These are phyloP conservation scores for Phytophthora ramorum DNA, from an alignment of 352 stramenopile species.

Conservation along the genomic window DNA sequence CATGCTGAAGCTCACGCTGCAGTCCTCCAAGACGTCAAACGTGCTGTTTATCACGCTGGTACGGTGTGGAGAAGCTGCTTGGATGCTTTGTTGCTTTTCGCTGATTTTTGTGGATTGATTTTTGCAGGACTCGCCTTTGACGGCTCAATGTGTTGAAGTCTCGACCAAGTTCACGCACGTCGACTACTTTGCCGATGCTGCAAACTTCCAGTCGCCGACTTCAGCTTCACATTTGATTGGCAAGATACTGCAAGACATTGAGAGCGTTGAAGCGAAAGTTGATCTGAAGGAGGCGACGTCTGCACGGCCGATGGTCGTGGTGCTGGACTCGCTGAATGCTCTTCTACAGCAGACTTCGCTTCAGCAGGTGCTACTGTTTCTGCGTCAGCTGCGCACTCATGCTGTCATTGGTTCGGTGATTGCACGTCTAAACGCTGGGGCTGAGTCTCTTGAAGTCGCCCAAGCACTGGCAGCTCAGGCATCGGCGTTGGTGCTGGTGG, in stretches of 20 bases:
- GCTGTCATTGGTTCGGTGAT: slow-evolving; percentile 53
- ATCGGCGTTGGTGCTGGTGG: slow-evolving; percentile 60
- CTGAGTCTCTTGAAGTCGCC: slow-evolving; percentile 17
- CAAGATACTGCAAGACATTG: slow-evolving; percentile 43
- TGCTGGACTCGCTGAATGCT: slow-evolving; percentile 72
- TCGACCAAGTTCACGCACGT: slow-evolving; percentile 47
- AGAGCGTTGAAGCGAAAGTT: slow-evolving; percentile 22
- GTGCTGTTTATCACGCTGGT: slow-evolving; percentile 53
- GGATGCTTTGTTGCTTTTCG: background rate
- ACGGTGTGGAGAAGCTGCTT: background rate
- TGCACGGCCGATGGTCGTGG: slow-evolving; percentile 54
- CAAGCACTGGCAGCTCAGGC: slow-evolving; percentile 47
- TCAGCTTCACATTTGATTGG: slow-evolving; percentile 21
- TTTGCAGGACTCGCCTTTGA: slow-evolving; percentile 36
- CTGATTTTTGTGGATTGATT: slow-evolving; percentile 1
- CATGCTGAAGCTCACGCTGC: slow-evolving; percentile 40
- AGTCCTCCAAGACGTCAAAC: slow-evolving; percentile 38
- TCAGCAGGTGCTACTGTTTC: slow-evolving; percentile 48
- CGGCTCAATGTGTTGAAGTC: slow-evolving; percentile 14
- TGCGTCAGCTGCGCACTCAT: slow-evolving; percentile 43
- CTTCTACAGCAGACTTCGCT: slow-evolving; percentile 62
- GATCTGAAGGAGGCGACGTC: slow-evolving; percentile 9
- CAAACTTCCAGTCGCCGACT: slow-evolving; percentile 27
- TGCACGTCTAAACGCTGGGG: slow-evolving; percentile 52
- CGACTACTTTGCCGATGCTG: slow-evolving; percentile 51